phyloP scores from a whole-genome alignment of 1,139 yeast genomes.

The Yamadazyma diddensiae region DNA sequence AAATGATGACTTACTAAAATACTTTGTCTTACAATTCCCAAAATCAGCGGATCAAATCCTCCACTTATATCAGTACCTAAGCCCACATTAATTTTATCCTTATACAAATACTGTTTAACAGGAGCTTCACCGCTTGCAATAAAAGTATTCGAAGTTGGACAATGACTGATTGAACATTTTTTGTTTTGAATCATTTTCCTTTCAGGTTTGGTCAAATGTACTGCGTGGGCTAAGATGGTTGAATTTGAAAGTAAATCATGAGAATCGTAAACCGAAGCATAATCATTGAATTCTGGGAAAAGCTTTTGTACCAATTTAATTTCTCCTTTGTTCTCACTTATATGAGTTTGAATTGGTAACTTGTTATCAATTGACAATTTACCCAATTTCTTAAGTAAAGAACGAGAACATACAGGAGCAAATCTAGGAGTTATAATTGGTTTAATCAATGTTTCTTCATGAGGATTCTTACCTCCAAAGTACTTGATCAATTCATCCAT shows the following conservation, averaged over 20 bases:
- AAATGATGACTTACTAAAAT: conserved; percentile 81
- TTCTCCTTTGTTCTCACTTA: conserved; percentile 76
- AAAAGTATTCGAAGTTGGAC: conserved; percentile 90
- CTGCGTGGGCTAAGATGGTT: conserved; percentile 87
- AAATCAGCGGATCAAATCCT: conserved; percentile 79
- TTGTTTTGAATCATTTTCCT: conserved; percentile 50
- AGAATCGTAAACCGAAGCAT: conserved; percentile 75
- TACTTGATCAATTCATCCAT: conserved; percentile 58
- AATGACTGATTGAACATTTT: conserved; percentile 79
- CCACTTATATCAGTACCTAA: conserved; percentile 94
- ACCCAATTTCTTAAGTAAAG: conserved; percentile 64
- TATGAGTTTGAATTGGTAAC: conserved; percentile 84
- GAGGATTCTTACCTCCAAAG: conserved; percentile 51
- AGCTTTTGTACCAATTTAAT: conserved; percentile 68
- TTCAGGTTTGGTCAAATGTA: conserved; percentile 70
- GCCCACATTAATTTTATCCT: conserved; percentile 69
- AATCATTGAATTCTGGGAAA: conserved; percentile 68
- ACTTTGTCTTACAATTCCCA: conserved; percentile 75
- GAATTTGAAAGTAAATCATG: conserved; percentile 56
- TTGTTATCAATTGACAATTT: conserved; percentile 44
- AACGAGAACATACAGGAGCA: conserved; percentile 82
- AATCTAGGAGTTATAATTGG: conserved; percentile 92
- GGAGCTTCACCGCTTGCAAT: conserved; percentile 92
- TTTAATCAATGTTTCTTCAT: conserved; percentile 43
- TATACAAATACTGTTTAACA: conserved; percentile 59